A percentile compares a stretch with the other conserved stretches of the same genome.
Evolutionary conservation across 2,329 filamentous ascomycete species (phyloP).

Genomic region (Monosporascus sp.): DNA sequence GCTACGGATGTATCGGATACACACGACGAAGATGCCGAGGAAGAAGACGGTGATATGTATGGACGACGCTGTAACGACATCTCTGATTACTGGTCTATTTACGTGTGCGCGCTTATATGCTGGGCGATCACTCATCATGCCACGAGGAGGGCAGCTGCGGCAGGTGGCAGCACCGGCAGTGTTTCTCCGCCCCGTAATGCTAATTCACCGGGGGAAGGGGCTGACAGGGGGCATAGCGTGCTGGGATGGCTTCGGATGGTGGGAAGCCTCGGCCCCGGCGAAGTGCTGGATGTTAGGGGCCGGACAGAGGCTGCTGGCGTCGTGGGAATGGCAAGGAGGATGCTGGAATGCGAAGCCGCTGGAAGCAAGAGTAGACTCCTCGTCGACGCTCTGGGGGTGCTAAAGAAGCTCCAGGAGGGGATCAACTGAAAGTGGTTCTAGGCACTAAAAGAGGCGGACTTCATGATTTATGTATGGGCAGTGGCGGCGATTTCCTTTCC

Average conservation of each 20-base stretch:
- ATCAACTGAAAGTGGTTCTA: slow-evolving; percentile 38
- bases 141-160: slow-evolving; percentile 5
- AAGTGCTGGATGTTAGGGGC: slow-evolving; percentile 33
- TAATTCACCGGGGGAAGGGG: slow-evolving; percentile 21
- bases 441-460: neutral
- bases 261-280: slow-evolving; percentile 33
- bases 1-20: slow-evolving; percentile 9
- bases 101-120: slow-evolving; percentile 53
- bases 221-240: slow-evolving; percentile 32
- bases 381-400: slow-evolving; percentile 47
- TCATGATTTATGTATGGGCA: no score
- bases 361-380: slow-evolving; percentile 45
- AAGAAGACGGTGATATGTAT: slow-evolving; percentile 1
- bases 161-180: slow-evolving; percentile 6
- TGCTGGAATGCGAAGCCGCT: slow-evolving; percentile 44
- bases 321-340: slow-evolving; percentile 42
- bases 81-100: slow-evolving; percentile 81
- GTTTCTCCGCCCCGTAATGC: slow-evolving; percentile 11
- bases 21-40: neutral
- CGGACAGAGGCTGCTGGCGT: slow-evolving; percentile 39
- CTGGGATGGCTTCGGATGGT: slow-evolving; percentile 31
- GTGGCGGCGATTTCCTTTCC: no score
- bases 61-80: slow-evolving; percentile 31
- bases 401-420: slow-evolving; percentile 46
- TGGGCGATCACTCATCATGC: slow-evolving; percentile 47